Base-by-base conservation (phyloP, 148 eudicot genomes). In the Silene uniflora region DNA sequence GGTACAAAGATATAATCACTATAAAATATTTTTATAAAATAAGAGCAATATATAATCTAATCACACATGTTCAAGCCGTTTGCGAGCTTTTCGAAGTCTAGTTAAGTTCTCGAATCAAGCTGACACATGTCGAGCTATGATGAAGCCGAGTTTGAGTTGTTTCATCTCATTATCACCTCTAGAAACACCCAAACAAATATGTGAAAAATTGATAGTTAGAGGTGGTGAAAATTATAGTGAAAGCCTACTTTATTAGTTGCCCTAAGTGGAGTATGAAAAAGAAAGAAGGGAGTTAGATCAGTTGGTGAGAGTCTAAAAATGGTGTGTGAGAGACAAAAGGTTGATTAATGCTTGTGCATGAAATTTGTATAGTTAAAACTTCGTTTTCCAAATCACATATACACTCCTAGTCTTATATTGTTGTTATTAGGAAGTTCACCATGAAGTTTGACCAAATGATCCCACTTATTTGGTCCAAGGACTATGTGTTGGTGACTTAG, bases 331-430 rank as follows among this genome's bases (percentile, higher is more conserved):
- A 73, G 76, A 72, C 25, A 71, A 69, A 69, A 35, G 27, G 79
- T 73, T 73, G 74, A 73, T 77, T 73, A 73, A 77, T 29, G 73
- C 81, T 63, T 82, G 81, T 77, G 78, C 81, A 82, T 74, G 81
- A 82, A 71, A 82, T 74, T 39, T 82, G 78, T 78, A 82, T 74
- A 56, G 84, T 74, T 81, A 74, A 81, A 81, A 44, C 74, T 69
- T 78, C 67, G 84, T 80, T 81, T 77, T 81, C 81, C 75, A 81
- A 52, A 49, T 49, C 55, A 10, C 55, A 13, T 49, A 35, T 35
- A 35, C 39, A 49, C 54, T 47, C 13, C 14, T 49, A 49, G 52
- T 46, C 9, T 2, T 46, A 7, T 46, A 11, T 73, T 75, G 80
- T 77, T 81, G 84, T 73, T 67, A 77, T 73, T 81, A 42, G 62